Evolutionary conservation across 2,329 filamentous ascomycete species (phyloP), one percentile per base, ranked within the genome.

Genomic region (Pestalotiopsis sp.): DNA sequence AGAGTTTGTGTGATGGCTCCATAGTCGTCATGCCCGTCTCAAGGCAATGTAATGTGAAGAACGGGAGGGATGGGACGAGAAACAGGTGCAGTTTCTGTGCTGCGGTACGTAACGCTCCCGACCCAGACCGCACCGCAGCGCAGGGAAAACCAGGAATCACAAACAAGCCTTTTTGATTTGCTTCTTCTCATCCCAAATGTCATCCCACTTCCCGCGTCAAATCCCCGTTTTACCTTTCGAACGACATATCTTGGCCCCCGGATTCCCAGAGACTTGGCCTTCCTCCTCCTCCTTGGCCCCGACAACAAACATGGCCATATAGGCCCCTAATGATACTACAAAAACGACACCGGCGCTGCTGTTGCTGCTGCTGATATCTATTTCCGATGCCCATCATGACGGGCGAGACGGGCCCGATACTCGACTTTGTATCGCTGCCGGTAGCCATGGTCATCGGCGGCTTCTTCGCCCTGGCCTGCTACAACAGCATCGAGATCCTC

Each of bases 401-500:
- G 41, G 64, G 64, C 20, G 64, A 66, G 52, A 66, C 64, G 52
- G 64, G 64, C 9, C 64, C 64, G 6, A 66, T 66, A 31, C 11
- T 56, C 25, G 6, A 66, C 27, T 14, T 38, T 45, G 64, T 66
- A 25, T 66, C 64, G 45, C 41, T 66, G 20, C 64, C 64, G 17
- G 41, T 66, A 14, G 64, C 64, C 27, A 66, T 66, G 64, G 64
- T 66, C 64, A 66, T 66, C 36, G 64, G 45, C 27, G 64, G 64
- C 14, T 66, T 64, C 40, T 64, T 64, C 38, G 61, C 61, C 38
- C 41, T 64, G 38, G 61, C 38, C 61, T 64, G 61, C 40, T 64
- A 64, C 40, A 83, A 83, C 68, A 73, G 77, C 58, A 64, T 80
- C 66, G 82, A 83, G 70, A 74, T 83, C 9, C 73, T 79, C 17